Conservation (phyloP, 345 rosid genomes). For the Camelina hispida region DNA sequence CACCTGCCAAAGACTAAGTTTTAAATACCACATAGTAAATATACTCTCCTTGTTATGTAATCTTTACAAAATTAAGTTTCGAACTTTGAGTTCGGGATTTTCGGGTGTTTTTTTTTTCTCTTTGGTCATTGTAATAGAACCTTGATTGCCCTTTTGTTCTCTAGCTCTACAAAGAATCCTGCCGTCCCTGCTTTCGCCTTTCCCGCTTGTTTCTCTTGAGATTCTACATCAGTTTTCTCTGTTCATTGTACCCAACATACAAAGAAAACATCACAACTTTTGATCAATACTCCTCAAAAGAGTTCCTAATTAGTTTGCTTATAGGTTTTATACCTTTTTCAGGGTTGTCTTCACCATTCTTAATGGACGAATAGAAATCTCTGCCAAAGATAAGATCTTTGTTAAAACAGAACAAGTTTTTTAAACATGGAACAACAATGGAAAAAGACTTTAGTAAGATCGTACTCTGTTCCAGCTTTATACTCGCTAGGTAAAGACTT, state of each 20-base stretch:
- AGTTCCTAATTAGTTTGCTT: background rate
- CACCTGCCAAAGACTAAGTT: conserved; percentile 51
- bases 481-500: conserved; percentile 40
- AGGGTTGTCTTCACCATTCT: conserved; percentile 33
- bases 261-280: background rate
- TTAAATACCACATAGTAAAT: conserved; percentile 2
- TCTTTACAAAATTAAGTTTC: conserved; percentile 16
- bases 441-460: background rate
- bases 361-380: conserved; percentile 32
- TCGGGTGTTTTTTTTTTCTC: conserved; percentile 26
- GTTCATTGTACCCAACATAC: conserved; percentile 9
- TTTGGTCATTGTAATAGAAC: conserved; percentile 47
- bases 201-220: conserved; percentile 32
- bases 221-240: conserved; percentile 48
- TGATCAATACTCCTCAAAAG: background rate
- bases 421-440: background rate
- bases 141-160: conserved; percentile 76
- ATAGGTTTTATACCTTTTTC: conserved; percentile 45
- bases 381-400: conserved; percentile 22
- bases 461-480: conserved; percentile 46
- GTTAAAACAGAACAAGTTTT: conserved; percentile 13
- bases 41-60: conserved; percentile 18
- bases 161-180: conserved; percentile 64
- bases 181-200: conserved; percentile 62
- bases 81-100: conserved; percentile 30